Evolutionary conservation across 225 moss, liverwort and hornwort genomes (phyloP).

Genomic region (Polytrichum formosum): DNA sequence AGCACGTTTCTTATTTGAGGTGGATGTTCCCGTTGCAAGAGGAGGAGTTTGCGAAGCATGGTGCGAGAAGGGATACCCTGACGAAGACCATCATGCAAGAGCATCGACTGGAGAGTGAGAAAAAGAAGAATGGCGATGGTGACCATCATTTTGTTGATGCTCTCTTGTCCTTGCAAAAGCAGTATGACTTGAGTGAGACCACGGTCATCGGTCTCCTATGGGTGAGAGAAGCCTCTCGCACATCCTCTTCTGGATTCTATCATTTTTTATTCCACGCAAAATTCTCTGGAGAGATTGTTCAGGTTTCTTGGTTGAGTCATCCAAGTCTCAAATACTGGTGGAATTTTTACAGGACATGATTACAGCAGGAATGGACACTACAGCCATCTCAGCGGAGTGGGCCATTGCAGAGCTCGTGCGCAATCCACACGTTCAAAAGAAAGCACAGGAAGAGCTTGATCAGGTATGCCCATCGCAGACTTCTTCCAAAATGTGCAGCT

Average conservation of each 20-base stretch:
- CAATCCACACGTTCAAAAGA: slow-evolving; percentile 78
- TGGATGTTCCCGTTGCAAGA: slow-evolving; percentile 98
- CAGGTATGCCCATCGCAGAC: slow-evolving; percentile 16
- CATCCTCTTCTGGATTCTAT: not conserved
- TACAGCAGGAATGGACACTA: slow-evolving; percentile 98
- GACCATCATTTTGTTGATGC: slow-evolving; percentile 84
- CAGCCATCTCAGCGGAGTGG: slow-evolving; percentile 96
- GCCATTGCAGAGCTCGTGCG: slow-evolving; percentile 91
- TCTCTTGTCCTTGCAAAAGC: slow-evolving; percentile 65
- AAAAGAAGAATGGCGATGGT: slow-evolving; percentile 25
- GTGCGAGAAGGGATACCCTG: slow-evolving; percentile 63
- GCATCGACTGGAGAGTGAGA: slow-evolving; percentile 32
- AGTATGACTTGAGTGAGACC: slow-evolving; percentile 89
- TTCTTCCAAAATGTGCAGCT: not conserved
- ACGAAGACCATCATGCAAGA: slow-evolving; percentile 91
- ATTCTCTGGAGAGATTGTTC: too few species aligned
- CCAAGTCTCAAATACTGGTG: too few species aligned
- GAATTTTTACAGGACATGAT: slow-evolving; percentile 76
- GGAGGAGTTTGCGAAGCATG: slow-evolving; percentile 78
- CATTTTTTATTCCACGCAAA: not conserved
- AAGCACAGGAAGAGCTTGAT: slow-evolving; percentile 94
- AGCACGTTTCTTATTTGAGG: slow-evolving; percentile 86
- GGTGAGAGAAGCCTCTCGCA: slow-evolving; percentile 25
- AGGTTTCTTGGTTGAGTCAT: too few species aligned
- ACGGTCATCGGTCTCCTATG: slow-evolving; percentile 93